Conservation (phyloP, 768 basidiomycete species). For the Arthromyces matolae region DNA sequence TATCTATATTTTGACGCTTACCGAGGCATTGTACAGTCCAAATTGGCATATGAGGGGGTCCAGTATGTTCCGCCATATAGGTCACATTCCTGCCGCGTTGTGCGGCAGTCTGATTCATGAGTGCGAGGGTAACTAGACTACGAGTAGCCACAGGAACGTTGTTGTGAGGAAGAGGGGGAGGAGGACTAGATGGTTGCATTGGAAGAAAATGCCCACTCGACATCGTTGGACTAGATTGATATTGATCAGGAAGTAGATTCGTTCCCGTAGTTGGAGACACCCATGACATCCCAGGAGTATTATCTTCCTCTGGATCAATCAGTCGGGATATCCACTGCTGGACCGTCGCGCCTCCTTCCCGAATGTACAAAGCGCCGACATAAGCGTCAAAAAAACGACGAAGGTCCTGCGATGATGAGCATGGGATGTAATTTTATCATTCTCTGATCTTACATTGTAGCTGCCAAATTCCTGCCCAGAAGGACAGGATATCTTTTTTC, state of each 20-base stretch:
- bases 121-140: conserved; percentile 38
- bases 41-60: conserved; percentile 51
- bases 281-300: neutral
- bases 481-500: conserved; percentile 48
- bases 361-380: conserved; percentile 63
- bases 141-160: conserved; percentile 6
- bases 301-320: conserved; percentile 41
- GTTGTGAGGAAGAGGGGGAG: conserved; percentile 33
- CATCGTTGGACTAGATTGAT: no score
- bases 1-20: conserved; percentile 26
- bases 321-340: conserved; percentile 58
- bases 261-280: conserved; percentile 11
- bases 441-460: no score
- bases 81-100: conserved; percentile 42
- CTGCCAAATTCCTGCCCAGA: conserved; percentile 33
- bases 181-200: conserved; percentile 25
- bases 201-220: conserved; percentile 19
- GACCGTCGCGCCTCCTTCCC: conserved; percentile 45
- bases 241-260: conserved; percentile 3
- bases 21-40: conserved; percentile 56
- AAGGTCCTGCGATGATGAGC: conserved; percentile 43
- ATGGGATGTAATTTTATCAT: neutral
- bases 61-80: conserved; percentile 44
- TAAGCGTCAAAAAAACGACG: conserved; percentile 55
- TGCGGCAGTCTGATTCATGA: conserved; percentile 50